phyloP scores from a whole-genome alignment of 2,329 filamentous ascomycete genomes.

The Hypomyces rosellus region DNA sequence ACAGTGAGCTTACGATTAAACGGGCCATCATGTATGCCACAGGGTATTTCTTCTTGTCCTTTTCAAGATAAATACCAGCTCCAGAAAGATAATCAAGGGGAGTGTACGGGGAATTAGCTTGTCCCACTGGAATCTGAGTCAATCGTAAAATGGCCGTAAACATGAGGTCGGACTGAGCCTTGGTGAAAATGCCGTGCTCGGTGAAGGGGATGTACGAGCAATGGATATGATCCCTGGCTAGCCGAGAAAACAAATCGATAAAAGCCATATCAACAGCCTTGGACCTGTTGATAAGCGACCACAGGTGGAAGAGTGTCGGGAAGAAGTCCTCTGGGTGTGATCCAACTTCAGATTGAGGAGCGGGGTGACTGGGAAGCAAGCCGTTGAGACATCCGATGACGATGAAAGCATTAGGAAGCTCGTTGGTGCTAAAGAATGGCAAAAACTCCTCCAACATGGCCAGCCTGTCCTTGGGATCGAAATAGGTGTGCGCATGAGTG shows the following conservation, averaged over 20 bases:
- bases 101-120: constrained; percentile 89
- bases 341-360: constrained; percentile 62
- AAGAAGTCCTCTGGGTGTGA: constrained; percentile 85
- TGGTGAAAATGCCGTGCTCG: constrained; percentile 84
- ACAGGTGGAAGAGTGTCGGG: constrained; percentile 92
- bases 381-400: constrained; percentile 84
- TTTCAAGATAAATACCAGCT: constrained; percentile 77
- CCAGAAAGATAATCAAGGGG: constrained; percentile 78
- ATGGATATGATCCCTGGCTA: constrained; percentile 76
- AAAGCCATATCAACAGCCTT: constrained; percentile 81
- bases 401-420: constrained; percentile 85
- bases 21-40: constrained; percentile 86
- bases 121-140: constrained; percentile 92
- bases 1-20: constrained; percentile 89
- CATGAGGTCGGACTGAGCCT: constrained; percentile 84
- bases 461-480: constrained; percentile 80
- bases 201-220: constrained; percentile 72
- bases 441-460: constrained; percentile 75
- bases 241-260: constrained; percentile 80
- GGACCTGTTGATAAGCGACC: constrained; percentile 88
- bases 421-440: constrained; percentile 87
- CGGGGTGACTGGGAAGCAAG: constrained; percentile 76
- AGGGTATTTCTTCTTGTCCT: constrained; percentile 90
- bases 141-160: constrained; percentile 87
- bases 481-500: constrained; percentile 84